phyloP scores from a whole-genome alignment of 2,329 filamentous ascomycete genomes.

The Lasiodiplodia sp. region DNA sequence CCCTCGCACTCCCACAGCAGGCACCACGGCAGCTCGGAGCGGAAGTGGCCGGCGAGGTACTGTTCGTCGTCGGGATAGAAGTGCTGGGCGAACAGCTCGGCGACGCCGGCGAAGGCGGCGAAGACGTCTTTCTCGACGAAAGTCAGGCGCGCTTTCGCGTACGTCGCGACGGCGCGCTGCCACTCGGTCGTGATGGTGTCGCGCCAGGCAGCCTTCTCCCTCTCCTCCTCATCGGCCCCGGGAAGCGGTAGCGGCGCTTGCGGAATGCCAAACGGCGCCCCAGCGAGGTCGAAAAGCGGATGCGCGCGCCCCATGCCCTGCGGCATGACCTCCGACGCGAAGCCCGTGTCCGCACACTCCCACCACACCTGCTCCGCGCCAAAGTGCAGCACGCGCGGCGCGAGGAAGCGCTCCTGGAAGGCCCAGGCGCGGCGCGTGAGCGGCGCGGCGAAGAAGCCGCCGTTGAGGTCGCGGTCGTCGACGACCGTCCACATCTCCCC shows the following conservation, averaged over 20 bases:
- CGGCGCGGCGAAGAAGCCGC: not conserved
- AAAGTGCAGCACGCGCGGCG: constrained; percentile 25
- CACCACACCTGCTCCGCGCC: not conserved
- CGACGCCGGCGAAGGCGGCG: not conserved
- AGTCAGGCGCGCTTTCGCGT: not conserved
- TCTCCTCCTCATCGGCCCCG: not conserved
- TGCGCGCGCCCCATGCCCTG: not conserved
- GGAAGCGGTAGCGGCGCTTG: too few species aligned
- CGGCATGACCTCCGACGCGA: not conserved
- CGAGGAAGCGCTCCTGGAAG: constrained; percentile 23
- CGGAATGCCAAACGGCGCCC: not conserved
- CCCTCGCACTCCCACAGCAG: not conserved
- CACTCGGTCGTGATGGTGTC: not conserved
- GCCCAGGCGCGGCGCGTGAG: constrained; percentile 21
- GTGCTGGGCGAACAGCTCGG: not conserved
- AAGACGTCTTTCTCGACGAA: not conserved
- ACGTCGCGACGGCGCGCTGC: not conserved
- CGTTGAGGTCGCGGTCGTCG: not conserved
- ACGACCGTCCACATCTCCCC: not conserved
- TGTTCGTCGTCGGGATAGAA: not conserved
- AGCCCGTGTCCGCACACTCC: constrained; percentile 9
- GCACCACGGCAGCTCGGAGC: not conserved
- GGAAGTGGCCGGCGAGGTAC: not conserved
- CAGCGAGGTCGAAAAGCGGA: not conserved
- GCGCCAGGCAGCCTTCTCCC: not conserved